Evolutionary conservation across 345 rosid species (phyloP).

Genomic region (Trapa bicornis): DNA sequence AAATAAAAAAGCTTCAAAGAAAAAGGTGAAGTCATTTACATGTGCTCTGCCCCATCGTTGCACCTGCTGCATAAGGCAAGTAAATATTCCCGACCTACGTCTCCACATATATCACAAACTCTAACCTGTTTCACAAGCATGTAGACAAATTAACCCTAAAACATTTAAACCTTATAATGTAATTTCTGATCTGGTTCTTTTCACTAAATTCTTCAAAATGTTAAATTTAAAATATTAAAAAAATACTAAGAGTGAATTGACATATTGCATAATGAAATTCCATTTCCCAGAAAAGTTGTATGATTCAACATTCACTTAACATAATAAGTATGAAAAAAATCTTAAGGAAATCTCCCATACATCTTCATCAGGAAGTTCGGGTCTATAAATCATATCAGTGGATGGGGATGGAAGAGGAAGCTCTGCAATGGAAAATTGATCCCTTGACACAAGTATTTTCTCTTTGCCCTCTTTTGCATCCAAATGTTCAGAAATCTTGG

Average conservation of each 20-base stretch:
- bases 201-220: background rate
- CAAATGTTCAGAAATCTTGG: background rate
- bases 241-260: background rate
- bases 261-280: too few species aligned
- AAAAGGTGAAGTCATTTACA: background rate
- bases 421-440: background rate
- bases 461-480: background rate
- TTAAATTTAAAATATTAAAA: background rate
- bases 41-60: conserved; percentile 32
- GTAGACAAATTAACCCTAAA: background rate
- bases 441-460: background rate
- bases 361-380: conserved; percentile 11
- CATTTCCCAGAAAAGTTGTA: too few species aligned
- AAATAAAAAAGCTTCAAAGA: background rate
- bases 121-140: conserved; percentile 29
- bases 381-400: background rate
- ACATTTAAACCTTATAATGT: background rate
- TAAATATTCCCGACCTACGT: conserved; percentile 32
- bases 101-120: conserved; percentile 61
- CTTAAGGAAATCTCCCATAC: conserved; percentile 9
- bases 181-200: background rate
- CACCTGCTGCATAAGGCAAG: conserved; percentile 46
- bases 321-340: background rate
- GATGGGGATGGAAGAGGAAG: background rate
- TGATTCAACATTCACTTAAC: background rate